phyloP scores from a whole-genome alignment of 306 rosid genomes.

The Quercus cerris region DNA sequence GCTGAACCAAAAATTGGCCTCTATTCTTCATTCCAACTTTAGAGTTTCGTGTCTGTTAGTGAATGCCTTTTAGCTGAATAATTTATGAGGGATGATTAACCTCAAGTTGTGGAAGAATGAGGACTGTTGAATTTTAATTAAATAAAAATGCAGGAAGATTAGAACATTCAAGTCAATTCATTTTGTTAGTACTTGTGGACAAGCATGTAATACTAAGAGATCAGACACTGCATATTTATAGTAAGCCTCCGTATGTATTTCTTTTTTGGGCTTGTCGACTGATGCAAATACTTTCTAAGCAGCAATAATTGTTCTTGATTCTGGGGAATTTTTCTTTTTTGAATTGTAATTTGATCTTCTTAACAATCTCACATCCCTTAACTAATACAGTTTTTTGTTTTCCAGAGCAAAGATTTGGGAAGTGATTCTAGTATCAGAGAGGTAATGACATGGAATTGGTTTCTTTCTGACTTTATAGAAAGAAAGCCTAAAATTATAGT shows the following conservation, averaged over 20 bases:
- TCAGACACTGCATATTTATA: background rate
- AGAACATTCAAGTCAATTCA: background rate
- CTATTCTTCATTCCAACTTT: background rate
- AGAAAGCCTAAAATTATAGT: background rate
- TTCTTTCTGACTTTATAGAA: conserved; percentile 2
- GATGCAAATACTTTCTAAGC: background rate
- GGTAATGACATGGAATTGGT: conserved; percentile 42
- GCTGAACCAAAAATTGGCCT: background rate
- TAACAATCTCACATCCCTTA: background rate
- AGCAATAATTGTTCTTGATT: background rate
- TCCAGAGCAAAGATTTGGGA: conserved; percentile 50
- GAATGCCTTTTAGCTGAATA: background rate
- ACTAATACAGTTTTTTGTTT: conserved; percentile 30
- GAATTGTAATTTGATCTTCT: background rate
- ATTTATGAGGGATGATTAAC: background rate
- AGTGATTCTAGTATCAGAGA: conserved; percentile 48
- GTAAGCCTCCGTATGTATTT: background rate
- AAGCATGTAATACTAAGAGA: background rate
- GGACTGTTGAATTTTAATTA: background rate
- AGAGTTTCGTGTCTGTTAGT: background rate
- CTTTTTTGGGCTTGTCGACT: background rate
- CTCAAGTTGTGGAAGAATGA: background rate
- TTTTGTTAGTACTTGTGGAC: background rate
- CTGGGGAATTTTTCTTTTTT: background rate
- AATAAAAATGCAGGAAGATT: background rate